phyloP scores from a whole-genome alignment of 2,329 filamentous ascomycete species.

The Cytospora paraplurivora region DNA sequence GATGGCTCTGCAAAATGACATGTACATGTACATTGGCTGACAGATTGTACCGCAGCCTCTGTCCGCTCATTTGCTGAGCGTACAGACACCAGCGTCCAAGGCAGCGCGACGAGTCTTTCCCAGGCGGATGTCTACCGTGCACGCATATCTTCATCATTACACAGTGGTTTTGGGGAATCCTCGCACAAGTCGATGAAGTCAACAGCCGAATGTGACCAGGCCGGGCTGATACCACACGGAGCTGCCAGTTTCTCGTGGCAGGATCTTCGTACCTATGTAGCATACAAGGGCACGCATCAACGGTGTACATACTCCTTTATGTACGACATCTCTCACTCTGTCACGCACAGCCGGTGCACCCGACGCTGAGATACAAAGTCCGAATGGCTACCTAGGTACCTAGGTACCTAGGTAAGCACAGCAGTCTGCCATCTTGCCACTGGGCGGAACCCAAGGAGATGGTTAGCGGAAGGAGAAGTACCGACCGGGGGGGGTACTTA shows the following conservation, averaged over 20 bases:
- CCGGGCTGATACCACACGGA: not conserved
- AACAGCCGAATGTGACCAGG: slow-evolving; percentile 10
- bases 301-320: not conserved
- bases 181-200: not conserved
- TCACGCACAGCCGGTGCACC: slow-evolving; percentile 22
- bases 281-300: not conserved
- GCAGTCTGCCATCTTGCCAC: slow-evolving; percentile 15
- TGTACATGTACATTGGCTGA: slow-evolving; percentile 11
- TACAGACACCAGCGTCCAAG: not conserved
- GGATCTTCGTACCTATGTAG: not conserved
- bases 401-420: slow-evolving; percentile 4
- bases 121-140: not conserved
- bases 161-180: not conserved
- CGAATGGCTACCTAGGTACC: not conserved
- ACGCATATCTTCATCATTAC: not conserved
- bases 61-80: not conserved
- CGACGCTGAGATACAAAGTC: slow-evolving; percentile 15
- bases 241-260: not conserved
- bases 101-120: not conserved
- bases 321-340: slow-evolving; percentile 12
- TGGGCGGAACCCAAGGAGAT: not conserved
- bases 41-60: slow-evolving; percentile 24
- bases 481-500: not conserved
- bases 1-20: slow-evolving; percentile 4
- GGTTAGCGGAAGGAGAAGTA: not conserved